phyloP scores from a whole-genome alignment of 2,329 filamentous ascomycete species.

The Periconia sp. region DNA sequence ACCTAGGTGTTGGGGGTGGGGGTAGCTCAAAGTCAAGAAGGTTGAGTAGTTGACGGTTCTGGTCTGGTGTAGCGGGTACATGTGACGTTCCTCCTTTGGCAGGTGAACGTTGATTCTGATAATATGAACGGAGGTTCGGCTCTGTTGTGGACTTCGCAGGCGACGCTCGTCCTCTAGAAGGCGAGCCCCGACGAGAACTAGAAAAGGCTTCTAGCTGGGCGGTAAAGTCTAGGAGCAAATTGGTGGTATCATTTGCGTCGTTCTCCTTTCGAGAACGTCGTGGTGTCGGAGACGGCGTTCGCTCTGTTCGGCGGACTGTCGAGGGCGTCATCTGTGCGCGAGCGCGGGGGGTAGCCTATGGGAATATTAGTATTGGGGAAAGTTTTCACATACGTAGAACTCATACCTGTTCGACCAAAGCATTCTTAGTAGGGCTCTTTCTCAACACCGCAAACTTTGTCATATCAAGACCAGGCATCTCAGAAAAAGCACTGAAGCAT shows the following conservation, averaged over 20 bases:
- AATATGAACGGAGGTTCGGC: slow-evolving; percentile 55
- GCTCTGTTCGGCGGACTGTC: slow-evolving; percentile 52
- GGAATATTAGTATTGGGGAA: slow-evolving; percentile 10
- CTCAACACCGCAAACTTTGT: slow-evolving; percentile 80
- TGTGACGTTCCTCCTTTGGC: slow-evolving; percentile 31
- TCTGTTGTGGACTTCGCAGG: slow-evolving; percentile 59
- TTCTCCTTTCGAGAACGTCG: slow-evolving; percentile 56
- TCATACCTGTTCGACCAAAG: slow-evolving; percentile 28
- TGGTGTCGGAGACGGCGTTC: slow-evolving; percentile 60
- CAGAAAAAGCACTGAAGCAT: slow-evolving; percentile 86
- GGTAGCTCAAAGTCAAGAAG: slow-evolving; percentile 87
- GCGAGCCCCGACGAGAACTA: slow-evolving; percentile 47
- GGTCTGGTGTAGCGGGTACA: slow-evolving; percentile 38
- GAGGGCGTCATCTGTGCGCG: slow-evolving; percentile 55
- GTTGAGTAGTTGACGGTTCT: slow-evolving; percentile 40
- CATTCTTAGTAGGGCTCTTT: slow-evolving; percentile 57
- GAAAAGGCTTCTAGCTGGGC: slow-evolving; percentile 71
- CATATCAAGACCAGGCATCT: slow-evolving; percentile 76
- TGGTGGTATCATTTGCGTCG: slow-evolving; percentile 70
- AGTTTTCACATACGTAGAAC: no score
- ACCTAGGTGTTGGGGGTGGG: slow-evolving; percentile 90
- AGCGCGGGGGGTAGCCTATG: slow-evolving; percentile 39
- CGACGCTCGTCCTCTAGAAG: slow-evolving; percentile 49
- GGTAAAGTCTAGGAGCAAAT: slow-evolving; percentile 85
- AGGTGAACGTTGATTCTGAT: slow-evolving; percentile 41